Percentiles rank a stretch among this genome's conserved stretches.
Evolutionary conservation across 2,329 filamentous ascomycete species (phyloP).

Genomic region (Aureobasidium sp.): DNA sequence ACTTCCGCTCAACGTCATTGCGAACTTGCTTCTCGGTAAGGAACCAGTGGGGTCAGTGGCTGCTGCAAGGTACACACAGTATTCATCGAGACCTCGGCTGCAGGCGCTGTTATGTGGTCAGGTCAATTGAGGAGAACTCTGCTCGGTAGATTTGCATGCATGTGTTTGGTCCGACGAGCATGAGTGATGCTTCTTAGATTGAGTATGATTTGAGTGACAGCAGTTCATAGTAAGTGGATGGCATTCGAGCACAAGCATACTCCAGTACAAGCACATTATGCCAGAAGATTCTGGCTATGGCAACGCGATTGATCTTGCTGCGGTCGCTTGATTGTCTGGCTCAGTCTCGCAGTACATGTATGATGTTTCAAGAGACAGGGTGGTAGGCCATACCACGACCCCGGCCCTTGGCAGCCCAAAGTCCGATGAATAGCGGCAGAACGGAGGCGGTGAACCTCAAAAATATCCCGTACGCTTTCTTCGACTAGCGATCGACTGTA

Average conservation of each 20-base stretch:
- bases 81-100: too few species aligned
- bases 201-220: too few species aligned
- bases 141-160: too few species aligned
- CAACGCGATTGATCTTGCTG: background rate
- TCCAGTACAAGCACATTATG: too few species aligned
- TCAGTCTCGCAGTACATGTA: too few species aligned
- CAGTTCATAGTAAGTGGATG: too few species aligned
- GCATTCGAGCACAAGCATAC: too few species aligned
- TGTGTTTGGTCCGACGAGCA: too few species aligned
- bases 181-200: too few species aligned
- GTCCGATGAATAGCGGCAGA: background rate
- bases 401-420: background rate
- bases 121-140: too few species aligned
- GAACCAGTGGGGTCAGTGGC: background rate
- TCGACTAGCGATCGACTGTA: background rate
- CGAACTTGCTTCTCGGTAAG: background rate
- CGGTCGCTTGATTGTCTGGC: background rate
- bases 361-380: background rate
- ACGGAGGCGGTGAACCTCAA: conserved; percentile 7
- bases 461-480: conserved; percentile 2
- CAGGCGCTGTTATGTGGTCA: too few species aligned
- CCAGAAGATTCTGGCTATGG: too few species aligned
- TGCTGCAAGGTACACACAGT: background rate
- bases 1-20: background rate
- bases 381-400: background rate